phyloP scores from a whole-genome alignment of 768 basidiomycete genomes.

The Gloeopeniophorella convolvens region DNA sequence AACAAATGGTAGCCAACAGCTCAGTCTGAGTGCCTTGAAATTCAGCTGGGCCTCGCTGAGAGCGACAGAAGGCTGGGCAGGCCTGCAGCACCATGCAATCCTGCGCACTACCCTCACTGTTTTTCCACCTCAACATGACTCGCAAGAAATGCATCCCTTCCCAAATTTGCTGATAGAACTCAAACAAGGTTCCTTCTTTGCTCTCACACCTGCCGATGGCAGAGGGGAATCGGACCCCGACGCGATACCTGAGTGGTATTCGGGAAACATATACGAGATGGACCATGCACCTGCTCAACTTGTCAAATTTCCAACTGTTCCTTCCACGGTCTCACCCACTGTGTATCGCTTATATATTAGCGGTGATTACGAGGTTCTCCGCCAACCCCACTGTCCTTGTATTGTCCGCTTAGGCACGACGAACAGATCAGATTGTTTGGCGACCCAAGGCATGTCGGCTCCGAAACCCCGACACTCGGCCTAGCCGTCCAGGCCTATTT shows the following conservation, averaged over 20 bases:
- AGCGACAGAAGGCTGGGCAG: slow-evolving; percentile 80
- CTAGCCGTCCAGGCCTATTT: slow-evolving; percentile 42
- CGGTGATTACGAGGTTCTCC: slow-evolving; percentile 72
- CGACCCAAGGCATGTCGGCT: slow-evolving; percentile 45
- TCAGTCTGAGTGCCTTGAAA: too few relatives aligned
- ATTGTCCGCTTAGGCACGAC: neutral
- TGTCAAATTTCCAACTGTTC: slow-evolving; percentile 43
- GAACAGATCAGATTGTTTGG: slow-evolving; percentile 77
- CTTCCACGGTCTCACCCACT: slow-evolving; percentile 37
- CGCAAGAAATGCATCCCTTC: neutral
- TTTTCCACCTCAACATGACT: slow-evolving; percentile 34
- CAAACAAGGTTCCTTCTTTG: slow-evolving; percentile 69
- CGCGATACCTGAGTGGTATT: slow-evolving; percentile 53
- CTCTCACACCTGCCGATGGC: slow-evolving; percentile 45
- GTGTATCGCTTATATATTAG: slow-evolving; percentile 67
- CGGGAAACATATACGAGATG: slow-evolving; percentile 82
- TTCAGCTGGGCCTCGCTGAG: slow-evolving; percentile 67
- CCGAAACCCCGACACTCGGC: slow-evolving; percentile 42
- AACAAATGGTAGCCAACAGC: too few relatives aligned
- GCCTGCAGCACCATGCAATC: slow-evolving; percentile 71
- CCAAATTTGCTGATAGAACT: slow-evolving; percentile 56
- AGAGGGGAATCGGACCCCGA: slow-evolving; percentile 9
- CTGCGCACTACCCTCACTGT: slow-evolving; percentile 60
- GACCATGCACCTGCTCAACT: slow-evolving; percentile 43
- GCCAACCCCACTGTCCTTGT: neutral